Evolutionary conservation across 2,329 filamentous ascomycete genomes (phyloP), one percentile per base, ranked within the genome.

Genomic region (Alternaria rosae): DNA sequence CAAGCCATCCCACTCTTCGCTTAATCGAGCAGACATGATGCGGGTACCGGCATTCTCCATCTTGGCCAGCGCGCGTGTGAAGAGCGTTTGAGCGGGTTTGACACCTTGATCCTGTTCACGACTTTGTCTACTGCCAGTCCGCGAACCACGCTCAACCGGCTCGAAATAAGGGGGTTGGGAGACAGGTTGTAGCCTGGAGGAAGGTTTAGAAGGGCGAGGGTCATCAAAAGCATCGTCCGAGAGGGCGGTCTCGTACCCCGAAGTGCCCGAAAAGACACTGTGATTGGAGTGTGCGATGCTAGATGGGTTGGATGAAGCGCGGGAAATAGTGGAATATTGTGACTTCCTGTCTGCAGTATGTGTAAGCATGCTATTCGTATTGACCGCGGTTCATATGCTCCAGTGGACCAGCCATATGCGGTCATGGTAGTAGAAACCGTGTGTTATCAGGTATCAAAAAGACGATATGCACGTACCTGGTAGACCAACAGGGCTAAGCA

Each of bases 1-100:
- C 13, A 74, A 65, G 13, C 68, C 69, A 35, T 73, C 70, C 71
- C 71, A 74, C 43, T 74, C 71, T 60, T 74, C 71, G 15, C 68
- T 71, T 48, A 74, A 50, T 2, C 71, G 65, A 21, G 70, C 60
- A 15, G 69, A 68, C 51, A 72, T 67, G 45, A 74, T 74, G 60
- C 70, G 70, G 21, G 69, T 54, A 35, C 71, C 66, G 12, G 70
- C 71, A 47, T 59, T 66, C 48, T 73, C 68, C 68, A 74, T 74
- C 63, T 73, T 74, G 9, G 66, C 64, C 41, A 74, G 42, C 5
- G 69, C 69, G 20, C 71, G 70, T 6, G 66, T 62, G 47, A 74
- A 73, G 12, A 70, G 71, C 4, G 62, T 61, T 48, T 66, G 65
- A 17, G 64, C 54, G 15, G 60, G 48, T 59, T 70, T 71, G 51